These are phyloP conservation scores for Tolypocladium pustulatum DNA, from an alignment of 2,329 filamentous ascomycete species.

Conservation along the genomic window DNA sequence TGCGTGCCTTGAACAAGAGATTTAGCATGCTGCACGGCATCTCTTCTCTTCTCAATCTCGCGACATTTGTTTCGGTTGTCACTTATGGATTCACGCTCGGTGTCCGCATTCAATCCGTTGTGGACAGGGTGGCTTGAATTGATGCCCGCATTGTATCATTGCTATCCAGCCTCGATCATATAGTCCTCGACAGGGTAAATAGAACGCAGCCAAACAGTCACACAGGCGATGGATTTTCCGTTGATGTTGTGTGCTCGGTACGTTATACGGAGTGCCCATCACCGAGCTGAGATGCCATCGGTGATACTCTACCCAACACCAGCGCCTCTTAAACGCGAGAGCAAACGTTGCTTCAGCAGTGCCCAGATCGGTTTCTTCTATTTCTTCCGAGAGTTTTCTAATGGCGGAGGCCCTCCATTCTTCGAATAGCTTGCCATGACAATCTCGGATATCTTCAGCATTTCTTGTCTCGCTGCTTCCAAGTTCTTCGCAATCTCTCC, in stretches of 20 bases:
- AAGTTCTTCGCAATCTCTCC: not conserved
- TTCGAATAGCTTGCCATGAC: not conserved
- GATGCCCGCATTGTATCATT: not conserved
- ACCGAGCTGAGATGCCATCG: not conserved
- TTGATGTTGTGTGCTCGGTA: not conserved
- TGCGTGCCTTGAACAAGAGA: constrained; percentile 66
- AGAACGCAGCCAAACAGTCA: not conserved
- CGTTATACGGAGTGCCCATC: no score
- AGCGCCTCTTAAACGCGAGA: not conserved
- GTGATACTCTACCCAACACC: not conserved
- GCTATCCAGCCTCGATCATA: no score
- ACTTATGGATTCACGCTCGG: constrained; percentile 71
- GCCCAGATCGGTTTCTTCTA: not conserved
- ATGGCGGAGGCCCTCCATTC: not conserved
- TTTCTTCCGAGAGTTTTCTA: not conserved
- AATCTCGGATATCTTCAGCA: not conserved
- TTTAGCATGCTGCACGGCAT: constrained; percentile 75
- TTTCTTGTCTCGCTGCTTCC: not conserved
- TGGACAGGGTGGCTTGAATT: constrained; percentile 4
- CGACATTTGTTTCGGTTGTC: constrained; percentile 56
- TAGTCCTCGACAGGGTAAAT: no score
- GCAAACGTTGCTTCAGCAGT: not conserved
- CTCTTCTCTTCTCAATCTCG: constrained; percentile 70
- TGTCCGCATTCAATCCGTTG: constrained; percentile 41
- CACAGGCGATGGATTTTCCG: no score